phyloP scores from a whole-genome alignment of 139 green algal species.

The Eudorina sp. region DNA sequence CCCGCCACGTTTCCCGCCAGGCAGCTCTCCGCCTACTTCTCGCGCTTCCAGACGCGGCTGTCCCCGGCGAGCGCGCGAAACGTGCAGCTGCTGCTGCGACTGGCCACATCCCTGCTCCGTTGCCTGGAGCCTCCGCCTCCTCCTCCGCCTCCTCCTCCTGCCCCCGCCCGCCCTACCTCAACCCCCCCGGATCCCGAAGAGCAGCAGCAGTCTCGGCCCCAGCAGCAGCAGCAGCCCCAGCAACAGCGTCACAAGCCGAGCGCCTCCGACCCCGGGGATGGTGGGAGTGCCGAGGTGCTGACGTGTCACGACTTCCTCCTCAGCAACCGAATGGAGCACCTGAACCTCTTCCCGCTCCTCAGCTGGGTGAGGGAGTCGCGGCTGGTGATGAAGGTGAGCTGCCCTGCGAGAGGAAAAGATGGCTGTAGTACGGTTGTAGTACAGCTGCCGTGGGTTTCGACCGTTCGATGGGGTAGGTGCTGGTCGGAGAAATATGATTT shows the following conservation, averaged over 20 bases:
- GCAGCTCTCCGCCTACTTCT: constrained; percentile 71
- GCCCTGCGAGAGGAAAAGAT: no score
- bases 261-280: not conserved
- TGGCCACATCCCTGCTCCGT: constrained; percentile 37
- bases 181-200: no score
- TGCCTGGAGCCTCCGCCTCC: not conserved
- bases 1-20: constrained; percentile 43
- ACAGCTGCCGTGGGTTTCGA: no score
- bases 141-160: no score
- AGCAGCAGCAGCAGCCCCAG: not conserved
- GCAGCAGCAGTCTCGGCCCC: no score
- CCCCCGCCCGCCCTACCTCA: no score
- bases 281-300: not conserved
- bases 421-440: no score
- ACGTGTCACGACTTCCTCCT: constrained; percentile 29
- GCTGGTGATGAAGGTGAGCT: constrained; percentile 87
- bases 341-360: constrained; percentile 94
- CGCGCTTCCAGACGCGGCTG: constrained; percentile 82
- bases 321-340: constrained; percentile 76
- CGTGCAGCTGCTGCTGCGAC: constrained; percentile 76
- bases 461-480: no score
- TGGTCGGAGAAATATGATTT: no score
- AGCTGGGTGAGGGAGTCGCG: constrained; percentile 84
- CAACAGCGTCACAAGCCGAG: not conserved
- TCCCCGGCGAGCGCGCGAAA: constrained; percentile 74